Evolutionary conservation across 78 protist species (phyloP).

Genomic region (Planoprotostelium fungivorum): DNA sequence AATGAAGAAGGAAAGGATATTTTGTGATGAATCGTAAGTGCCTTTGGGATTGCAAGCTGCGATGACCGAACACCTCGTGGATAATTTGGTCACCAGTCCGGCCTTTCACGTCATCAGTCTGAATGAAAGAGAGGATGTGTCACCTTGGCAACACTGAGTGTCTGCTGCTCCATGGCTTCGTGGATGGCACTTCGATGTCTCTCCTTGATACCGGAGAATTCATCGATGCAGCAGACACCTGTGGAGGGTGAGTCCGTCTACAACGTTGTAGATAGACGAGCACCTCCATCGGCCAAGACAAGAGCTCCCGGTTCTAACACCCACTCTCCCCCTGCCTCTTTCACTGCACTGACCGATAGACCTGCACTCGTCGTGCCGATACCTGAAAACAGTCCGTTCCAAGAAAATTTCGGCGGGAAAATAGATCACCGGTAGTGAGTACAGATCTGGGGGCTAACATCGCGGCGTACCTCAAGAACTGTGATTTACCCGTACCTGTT

Average conservation of each 20-base stretch:
- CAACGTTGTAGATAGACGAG: neutral
- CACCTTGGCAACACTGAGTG: constrained; percentile 93
- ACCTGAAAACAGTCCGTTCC: too few species aligned
- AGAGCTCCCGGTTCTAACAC: constrained; percentile 97
- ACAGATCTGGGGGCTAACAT: constrained; percentile 81
- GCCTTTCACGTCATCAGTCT: too few species aligned
- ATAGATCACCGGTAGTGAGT: constrained; percentile 97
- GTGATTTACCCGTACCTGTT: constrained; percentile 78
- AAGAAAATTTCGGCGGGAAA: too few species aligned
- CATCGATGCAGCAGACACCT: constrained; percentile 96
- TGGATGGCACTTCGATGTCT: constrained; percentile 85
- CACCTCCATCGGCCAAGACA: constrained; percentile 98
- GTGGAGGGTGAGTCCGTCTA: neutral
- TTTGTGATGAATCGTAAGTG: constrained; percentile 52
- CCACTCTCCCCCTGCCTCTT: constrained; percentile 76
- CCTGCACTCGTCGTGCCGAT: constrained; percentile 67
- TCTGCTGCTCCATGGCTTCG: constrained; percentile 99
- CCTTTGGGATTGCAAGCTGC: constrained; percentile 90
- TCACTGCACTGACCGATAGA: constrained; percentile 39
- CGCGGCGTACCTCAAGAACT: constrained; percentile 86
- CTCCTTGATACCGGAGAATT: constrained; percentile 83
- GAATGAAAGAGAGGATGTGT: neutral
- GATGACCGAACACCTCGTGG: constrained; percentile 82
- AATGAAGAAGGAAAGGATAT: neutral
- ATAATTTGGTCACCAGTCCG: constrained; percentile 91